Evolutionary conservation across 768 basidiomycete genomes (phyloP), one percentile per base, ranked within the genome.

Genomic region (Suillus fuscotomentosus): DNA sequence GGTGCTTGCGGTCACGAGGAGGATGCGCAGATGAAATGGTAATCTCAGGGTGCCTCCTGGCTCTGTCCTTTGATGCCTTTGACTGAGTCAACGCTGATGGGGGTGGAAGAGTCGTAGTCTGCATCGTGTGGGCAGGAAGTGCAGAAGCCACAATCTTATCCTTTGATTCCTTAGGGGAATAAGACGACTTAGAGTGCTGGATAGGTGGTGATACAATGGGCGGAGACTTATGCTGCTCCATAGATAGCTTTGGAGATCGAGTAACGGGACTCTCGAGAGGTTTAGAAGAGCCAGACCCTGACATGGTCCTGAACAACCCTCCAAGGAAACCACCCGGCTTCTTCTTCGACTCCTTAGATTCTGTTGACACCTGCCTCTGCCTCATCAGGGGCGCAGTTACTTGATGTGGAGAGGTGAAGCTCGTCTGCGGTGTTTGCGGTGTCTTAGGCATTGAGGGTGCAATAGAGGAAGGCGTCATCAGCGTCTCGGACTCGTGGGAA

Each of bases 391-490:
- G 43, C 31, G 69, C 50, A 22, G 55, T 63, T 15, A 65, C 10
- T 20, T 69, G 67, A 45, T 60, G 59, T 2, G 48, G 51, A 55
- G 42, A 13, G 14, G 17, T 20, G 15, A 59, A 59, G 20, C 47
- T 66, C 11, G 67, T 57, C 20, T 60, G 54, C 20, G 65, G 78
- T 14, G 81, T 75, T 60, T 81, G 31, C 3, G 53, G 53, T n/a
- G 51, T 53, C 31, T 31, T 81, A 45, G 82, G 72, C 63, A 80
- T 75, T 0, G 79, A 79, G 3, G 78, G 83, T 3, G 85, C 84
- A 20, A 89, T 81, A 1, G 89, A 89, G 14, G 88, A 89, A 6
- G 88, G 88, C 0, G 88, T 90, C 70, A 80, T 82, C 42, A 89
- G 80, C 45, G 86, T 76, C 62, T 81, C 79, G 10, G 83, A 81